Percentiles rank a stretch among this genome's conserved stretches.
Conservation (phyloP, 805 yeast genomes). For the Ogataea methanolica region DNA sequence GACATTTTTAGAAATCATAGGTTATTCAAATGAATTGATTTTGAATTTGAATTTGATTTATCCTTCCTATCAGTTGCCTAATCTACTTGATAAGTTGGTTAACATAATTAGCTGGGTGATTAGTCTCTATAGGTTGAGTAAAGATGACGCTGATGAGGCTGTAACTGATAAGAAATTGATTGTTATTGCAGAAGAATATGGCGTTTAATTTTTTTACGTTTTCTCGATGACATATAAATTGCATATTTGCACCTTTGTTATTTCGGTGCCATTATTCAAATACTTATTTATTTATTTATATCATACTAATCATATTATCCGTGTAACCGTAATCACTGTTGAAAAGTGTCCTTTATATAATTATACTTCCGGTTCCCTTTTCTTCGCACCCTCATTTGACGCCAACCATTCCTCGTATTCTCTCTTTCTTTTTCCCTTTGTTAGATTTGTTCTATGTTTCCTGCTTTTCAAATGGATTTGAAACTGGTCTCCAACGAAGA, state of each 20-base stretch:
- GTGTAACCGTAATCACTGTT: neutral
- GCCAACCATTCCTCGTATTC: conserved; percentile 44
- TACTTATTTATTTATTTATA: neutral
- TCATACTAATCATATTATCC: neutral
- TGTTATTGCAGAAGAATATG: neutral
- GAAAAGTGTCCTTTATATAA: neutral
- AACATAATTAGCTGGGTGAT: conserved; percentile 27
- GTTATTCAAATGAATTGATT: conserved; percentile 28
- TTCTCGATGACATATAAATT: too few relatives aligned
- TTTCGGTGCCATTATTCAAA: neutral
- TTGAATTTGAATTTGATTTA: conserved; percentile 24
- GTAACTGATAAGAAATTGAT: conserved; percentile 6
- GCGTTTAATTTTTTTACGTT: neutral
- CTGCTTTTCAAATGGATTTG: conserved; percentile 61
- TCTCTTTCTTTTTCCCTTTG: conserved; percentile 44
- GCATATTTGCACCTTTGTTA: neutral
- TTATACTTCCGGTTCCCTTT: neutral
- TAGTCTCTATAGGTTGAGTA: conserved; percentile 25
- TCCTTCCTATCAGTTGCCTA: conserved; percentile 19
- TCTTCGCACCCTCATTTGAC: neutral
- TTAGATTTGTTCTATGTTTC: conserved; percentile 56
- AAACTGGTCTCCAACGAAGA: conserved; percentile 76
- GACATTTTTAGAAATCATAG: conserved; percentile 24
- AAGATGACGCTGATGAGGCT: conserved; percentile 21
- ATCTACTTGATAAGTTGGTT: conserved; percentile 15